These are phyloP conservation scores for Aureobasidium leucospermi DNA, from an alignment of 2,329 filamentous ascomycete genomes.

Conservation along the genomic window DNA sequence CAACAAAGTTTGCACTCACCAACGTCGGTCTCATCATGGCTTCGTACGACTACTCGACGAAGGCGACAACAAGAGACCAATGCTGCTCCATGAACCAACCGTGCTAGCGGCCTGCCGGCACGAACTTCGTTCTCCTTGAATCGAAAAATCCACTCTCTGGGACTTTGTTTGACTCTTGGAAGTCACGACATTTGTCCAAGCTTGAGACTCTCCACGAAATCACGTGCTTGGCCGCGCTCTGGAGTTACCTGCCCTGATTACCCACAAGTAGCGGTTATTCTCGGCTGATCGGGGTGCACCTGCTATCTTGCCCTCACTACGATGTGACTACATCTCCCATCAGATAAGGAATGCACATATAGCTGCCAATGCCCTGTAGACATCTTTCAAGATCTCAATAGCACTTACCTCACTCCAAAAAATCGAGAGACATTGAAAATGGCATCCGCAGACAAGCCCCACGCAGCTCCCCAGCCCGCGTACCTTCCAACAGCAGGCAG, in stretches of 20 bases:
- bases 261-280: background rate
- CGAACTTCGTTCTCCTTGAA: background rate
- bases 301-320: background rate
- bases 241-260: background rate
- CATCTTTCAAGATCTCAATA: background rate
- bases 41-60: no score
- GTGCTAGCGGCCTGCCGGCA: background rate
- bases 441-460: constrained; percentile 11
- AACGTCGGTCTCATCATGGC: no score
- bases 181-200: background rate
- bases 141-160: background rate
- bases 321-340: background rate
- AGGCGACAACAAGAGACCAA: no score
- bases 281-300: background rate
- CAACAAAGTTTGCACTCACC: no score
- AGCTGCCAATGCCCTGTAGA: background rate
- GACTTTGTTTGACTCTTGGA: background rate
- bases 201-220: background rate
- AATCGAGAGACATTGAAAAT: background rate
- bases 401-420: background rate
- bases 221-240: background rate
- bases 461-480: constrained; percentile 23
- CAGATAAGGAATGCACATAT: background rate
- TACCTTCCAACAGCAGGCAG: constrained; percentile 25
- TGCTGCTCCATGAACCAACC: background rate